Evolutionary conservation across 768 basidiomycete genomes (phyloP), one percentile per base, ranked within the genome.

Genomic region (Leucocoprinus birnbaumii): DNA sequence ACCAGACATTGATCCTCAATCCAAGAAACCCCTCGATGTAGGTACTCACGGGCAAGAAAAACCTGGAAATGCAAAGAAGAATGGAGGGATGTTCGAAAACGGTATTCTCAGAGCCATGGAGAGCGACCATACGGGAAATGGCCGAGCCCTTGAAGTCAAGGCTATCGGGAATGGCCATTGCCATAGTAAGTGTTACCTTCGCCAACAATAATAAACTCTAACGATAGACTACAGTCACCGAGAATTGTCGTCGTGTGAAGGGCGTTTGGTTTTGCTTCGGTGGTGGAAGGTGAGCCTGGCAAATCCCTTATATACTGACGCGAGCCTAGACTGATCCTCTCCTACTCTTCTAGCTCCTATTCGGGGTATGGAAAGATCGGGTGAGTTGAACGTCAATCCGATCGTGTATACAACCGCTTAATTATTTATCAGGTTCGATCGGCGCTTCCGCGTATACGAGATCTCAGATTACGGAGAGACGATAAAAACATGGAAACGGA

Each of bases 211-310:
- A 24, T 38, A 24, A 25, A 26, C 25, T 1, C 37, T 61, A 3
- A 57, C 19, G 40, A 16, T 35, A 21, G 4, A 22, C 58, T 16
- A 50, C 45, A 90, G 90, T 92, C 14, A 94, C 91, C 14, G 93
- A 97, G 65, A 88, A 94, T 60, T 97, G 95, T 62, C 80, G 86
- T 61, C 82, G 94, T 14, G 78, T 93, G 16, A 80, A 85, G 55
- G 91, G 91, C 9, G 80, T 98, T 13, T 98, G 96, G 95, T 72
- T 86, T 58, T 97, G 94, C 69, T 95, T 95, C 65, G 88, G 88
- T 7, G 91, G 91, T 38, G 91, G 90, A 67, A 87, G 89, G 80
- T 87, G 63, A 68, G 83, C 73, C 9, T 19, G n/a, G 14, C 21
- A 9, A 43, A 3, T 53, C 19, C 34, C 18, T 52, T 8, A 44